Base-by-base conservation (phyloP, 139 green algal species). In the Medakamo hakoo region DNA sequence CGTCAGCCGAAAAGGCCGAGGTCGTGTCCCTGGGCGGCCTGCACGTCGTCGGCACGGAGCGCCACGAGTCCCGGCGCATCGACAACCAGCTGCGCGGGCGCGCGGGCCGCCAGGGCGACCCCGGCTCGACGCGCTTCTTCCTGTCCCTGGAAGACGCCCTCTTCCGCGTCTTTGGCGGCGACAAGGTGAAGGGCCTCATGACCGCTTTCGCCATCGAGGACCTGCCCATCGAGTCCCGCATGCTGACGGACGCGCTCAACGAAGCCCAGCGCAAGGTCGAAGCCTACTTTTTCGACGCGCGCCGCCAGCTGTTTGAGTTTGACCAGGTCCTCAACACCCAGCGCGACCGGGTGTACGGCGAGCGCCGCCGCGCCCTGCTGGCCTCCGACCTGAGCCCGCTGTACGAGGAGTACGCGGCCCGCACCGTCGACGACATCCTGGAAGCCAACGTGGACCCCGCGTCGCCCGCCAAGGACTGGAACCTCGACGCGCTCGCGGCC, bases 271-370 rank as follows among this genome's bases (percentile, higher is more conserved):
- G 88, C 70, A 93, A 96, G 68, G 90, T 93, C 16, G 90, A 99
- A 80, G 77, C 79, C 19, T 99, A 97, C 78, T 99, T 97, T 71
- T 98, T 93, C 68, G 93, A 99, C 78, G 94, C 95, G 65, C 82
- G 93, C 63, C 94, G 93, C 80, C 83, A 91, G 71, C 83, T 97
- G 59, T 97, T 96, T 63, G 90, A 97, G 64, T 97, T 97, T 68
- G 90, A 97, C 73, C 76, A 96, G 74, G 91, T 98, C 67, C 76
- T 98, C 22, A 99, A 98, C 85, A 95, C 83, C 9, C 92, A 98
- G 82, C 80, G 92, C 49, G 88, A 95, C 65, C 85, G 88, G 65
- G 75, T 98, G 23, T 98, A 99, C 71, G 65, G 72, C 1, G 87
- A 96, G 71, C 78, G 93, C 20, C 68, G 87, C 4, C 69, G 74